Percentiles rank a stretch among this genome's conserved stretches.
Conservation (phyloP, 2,329 filamentous ascomycete species). For the Passalora sequoiae region DNA sequence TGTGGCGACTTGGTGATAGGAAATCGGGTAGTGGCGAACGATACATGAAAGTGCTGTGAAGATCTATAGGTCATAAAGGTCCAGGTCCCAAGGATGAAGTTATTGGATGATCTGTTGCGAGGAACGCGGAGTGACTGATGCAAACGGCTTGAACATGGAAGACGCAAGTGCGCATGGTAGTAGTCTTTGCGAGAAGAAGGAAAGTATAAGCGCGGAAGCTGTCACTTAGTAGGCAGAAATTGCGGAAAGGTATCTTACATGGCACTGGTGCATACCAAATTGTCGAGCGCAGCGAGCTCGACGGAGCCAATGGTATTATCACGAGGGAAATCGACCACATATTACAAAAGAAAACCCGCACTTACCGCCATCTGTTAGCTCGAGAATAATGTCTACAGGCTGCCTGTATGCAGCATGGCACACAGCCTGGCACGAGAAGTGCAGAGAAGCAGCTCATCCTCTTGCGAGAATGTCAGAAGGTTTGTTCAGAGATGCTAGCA, state of each 20-base stretch:
- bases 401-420: neutral
- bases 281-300: neutral
- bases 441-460: conserved; percentile 28
- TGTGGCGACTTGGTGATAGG: no score
- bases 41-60: no score
- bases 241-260: neutral
- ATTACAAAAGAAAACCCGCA: neutral
- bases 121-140: no score
- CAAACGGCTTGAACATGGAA: no score
- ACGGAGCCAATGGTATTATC: neutral
- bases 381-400: neutral
- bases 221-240: neutral
- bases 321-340: no score
- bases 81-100: no score
- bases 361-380: conserved; percentile 1
- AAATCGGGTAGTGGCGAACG: no score
- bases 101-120: no score
- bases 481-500: conserved; percentile 50
- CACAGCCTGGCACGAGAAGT: conserved; percentile 6
- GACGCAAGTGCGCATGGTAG: no score
- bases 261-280: neutral
- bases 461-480: conserved; percentile 36
- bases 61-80: no score
- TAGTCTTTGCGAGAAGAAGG: neutral
- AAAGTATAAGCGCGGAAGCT: no score